Percentiles rank a stretch among this genome's conserved stretches.
Evolutionary conservation across 306 rosid species (phyloP).

Genomic region (Herpetospermum pedunculosum): DNA sequence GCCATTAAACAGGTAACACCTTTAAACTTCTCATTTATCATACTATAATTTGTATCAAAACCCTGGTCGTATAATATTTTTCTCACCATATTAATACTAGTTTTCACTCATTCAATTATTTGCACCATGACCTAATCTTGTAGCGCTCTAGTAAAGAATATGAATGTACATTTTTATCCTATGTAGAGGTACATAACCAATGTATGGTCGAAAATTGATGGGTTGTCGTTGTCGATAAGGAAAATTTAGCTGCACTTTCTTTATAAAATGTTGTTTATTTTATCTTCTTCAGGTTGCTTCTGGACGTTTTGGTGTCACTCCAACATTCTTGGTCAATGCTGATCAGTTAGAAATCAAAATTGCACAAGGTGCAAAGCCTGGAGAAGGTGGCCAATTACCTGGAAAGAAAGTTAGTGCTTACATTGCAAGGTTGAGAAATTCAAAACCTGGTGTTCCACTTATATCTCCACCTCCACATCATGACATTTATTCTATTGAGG

Average conservation of each 20-base stretch:
- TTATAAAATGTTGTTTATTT: slow-evolving; percentile 3
- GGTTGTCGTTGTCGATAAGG: neutral
- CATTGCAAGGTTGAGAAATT: slow-evolving; percentile 93
- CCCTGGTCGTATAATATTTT: neutral
- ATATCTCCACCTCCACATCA: slow-evolving; percentile 99
- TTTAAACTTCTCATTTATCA: slow-evolving; percentile 12
- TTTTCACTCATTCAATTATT: neutral
- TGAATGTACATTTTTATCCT: neutral
- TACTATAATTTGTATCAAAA: neutral
- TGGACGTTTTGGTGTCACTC: slow-evolving; percentile 99
- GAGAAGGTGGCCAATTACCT: slow-evolving; percentile 98
- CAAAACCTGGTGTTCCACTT: slow-evolving; percentile 98
- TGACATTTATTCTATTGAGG: slow-evolving; percentile 96
- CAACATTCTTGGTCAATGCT: slow-evolving; percentile 95
- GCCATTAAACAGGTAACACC: slow-evolving; percentile 86
- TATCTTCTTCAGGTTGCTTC: slow-evolving; percentile 78
- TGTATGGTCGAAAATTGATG: neutral
- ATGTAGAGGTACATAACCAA: neutral
- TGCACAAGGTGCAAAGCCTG: slow-evolving; percentile 99
- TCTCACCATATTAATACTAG: slow-evolving; percentile 1
- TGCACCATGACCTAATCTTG: slow-evolving; percentile 2
- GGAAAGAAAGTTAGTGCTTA: slow-evolving; percentile 99
- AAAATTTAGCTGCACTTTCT: neutral
- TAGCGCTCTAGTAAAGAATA: slow-evolving; percentile 1
- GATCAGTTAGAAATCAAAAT: slow-evolving; percentile 94